Conservation (phyloP, 2,329 filamentous ascomycete species). For the Domatiomyces catenatus region DNA sequence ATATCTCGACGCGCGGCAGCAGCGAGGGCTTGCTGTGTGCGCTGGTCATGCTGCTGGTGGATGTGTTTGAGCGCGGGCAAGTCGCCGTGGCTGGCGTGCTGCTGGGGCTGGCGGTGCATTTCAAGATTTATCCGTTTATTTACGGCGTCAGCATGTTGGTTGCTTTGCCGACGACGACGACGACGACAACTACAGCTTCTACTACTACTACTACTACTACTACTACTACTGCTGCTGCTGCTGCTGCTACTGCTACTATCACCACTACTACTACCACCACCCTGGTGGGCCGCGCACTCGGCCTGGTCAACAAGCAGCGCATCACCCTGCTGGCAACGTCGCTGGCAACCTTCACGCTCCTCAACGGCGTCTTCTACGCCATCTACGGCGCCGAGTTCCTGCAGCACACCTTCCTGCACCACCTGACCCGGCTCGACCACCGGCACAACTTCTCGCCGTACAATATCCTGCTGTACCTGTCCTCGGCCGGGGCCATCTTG, state of each 20-base stretch:
- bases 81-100: conserved; percentile 54
- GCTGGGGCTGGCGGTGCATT: conserved; percentile 75
- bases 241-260: conserved; percentile 3
- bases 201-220: background rate
- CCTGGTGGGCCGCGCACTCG: conserved; percentile 12
- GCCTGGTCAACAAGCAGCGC: conserved; percentile 26
- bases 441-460: conserved; percentile 97
- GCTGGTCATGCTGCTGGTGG: conserved; percentile 66
- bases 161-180: conserved; percentile 23
- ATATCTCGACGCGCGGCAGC: conserved; percentile 87
- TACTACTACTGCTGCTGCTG: background rate
- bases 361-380: conserved; percentile 68
- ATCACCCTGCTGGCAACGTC: conserved; percentile 39
- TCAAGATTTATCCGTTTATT: conserved; percentile 98
- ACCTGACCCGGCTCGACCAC: conserved; percentile 84
- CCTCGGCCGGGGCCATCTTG: conserved; percentile 43
- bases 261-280: conserved; percentile 1
- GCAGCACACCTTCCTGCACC: conserved; percentile 81
- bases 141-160: conserved; percentile 52
- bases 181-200: conserved; percentile 1
- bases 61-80: conserved; percentile 55
- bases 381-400: conserved; percentile 69
- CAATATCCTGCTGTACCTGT: conserved; percentile 78
- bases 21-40: conserved; percentile 82
- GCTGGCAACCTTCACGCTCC: conserved; percentile 52